phyloP scores from a whole-genome alignment of 352 stramenopile genomes.

The Aphanomyces astaci region DNA sequence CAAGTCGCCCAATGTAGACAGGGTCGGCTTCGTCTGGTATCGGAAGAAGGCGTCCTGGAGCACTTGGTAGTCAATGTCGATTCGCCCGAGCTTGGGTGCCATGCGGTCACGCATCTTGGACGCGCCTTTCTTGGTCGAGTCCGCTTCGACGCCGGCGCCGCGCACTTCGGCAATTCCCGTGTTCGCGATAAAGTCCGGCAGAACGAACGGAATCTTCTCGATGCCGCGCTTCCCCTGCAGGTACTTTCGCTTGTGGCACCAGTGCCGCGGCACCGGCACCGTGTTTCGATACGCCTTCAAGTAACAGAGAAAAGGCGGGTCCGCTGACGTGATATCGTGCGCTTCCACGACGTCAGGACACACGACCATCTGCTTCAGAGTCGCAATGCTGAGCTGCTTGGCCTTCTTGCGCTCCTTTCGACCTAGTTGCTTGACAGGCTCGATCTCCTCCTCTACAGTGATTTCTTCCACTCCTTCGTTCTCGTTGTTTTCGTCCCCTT shows the following conservation, averaged over 20 bases:
- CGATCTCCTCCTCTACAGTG: slow-evolving; percentile 27
- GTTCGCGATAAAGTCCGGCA: slow-evolving; percentile 97
- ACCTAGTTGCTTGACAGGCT: slow-evolving; percentile 55
- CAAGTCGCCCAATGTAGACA: slow-evolving; percentile 77
- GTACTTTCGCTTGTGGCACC: slow-evolving; percentile 98
- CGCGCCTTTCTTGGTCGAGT: slow-evolving; percentile 89
- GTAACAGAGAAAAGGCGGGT: slow-evolving; percentile 93
- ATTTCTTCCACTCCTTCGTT: slow-evolving; percentile 25
- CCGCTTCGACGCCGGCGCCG: slow-evolving; percentile 63
- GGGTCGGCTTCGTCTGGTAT: slow-evolving; percentile 95
- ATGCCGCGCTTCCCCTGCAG: slow-evolving; percentile 94
- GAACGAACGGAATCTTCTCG: slow-evolving; percentile 91
- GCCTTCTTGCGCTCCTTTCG: slow-evolving; percentile 92
- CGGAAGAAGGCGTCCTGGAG: slow-evolving; percentile 99
- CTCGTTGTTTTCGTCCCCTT: slow-evolving; percentile 24
- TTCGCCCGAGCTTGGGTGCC: slow-evolving; percentile 92
- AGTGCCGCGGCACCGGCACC: slow-evolving; percentile 94
- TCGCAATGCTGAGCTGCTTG: slow-evolving; percentile 89
- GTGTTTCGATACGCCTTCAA: slow-evolving; percentile 95
- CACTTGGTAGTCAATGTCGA: slow-evolving; percentile 98
- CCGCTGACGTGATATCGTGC: slow-evolving; percentile 94
- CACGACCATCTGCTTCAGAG: slow-evolving; percentile 93
- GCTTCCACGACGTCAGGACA: slow-evolving; percentile 93
- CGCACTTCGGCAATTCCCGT: slow-evolving; percentile 87
- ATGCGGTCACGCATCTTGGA: slow-evolving; percentile 90